A percentile compares a stretch with the other conserved stretches of the same genome.
Conservation (phyloP, 352 stramenopile genomes). For the Globisporangium mamillatum region DNA sequence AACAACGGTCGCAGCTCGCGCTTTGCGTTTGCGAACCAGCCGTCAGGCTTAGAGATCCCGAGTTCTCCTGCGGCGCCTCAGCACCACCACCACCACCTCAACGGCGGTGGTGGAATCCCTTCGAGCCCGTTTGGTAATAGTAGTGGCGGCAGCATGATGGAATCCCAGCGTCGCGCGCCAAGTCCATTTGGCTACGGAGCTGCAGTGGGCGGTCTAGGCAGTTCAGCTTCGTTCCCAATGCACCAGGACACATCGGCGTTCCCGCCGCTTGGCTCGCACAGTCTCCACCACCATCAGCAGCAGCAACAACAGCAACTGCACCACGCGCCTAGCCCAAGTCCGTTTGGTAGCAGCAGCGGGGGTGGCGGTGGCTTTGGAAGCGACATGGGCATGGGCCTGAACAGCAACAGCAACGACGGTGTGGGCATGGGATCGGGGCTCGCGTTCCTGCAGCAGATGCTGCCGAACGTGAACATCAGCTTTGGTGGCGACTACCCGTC, state of each 20-base stretch:
- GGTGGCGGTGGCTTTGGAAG: conserved; percentile 18
- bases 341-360: conserved; percentile 25
- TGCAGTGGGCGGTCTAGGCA: conserved; percentile 10
- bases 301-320: conserved; percentile 22
- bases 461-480: conserved; percentile 88
- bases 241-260: conserved; percentile 36
- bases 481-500: conserved; percentile 65
- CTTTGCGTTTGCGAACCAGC: conserved; percentile 79
- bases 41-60: conserved; percentile 20
- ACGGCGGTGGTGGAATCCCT: conserved; percentile 6
- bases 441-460: conserved; percentile 85
- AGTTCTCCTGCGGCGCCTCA: conserved; percentile 4
- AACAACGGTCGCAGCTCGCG: conserved; percentile 52
- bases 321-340: conserved; percentile 16
- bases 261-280: conserved; percentile 34
- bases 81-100: conserved; percentile 2
- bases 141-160: conserved; percentile 4
- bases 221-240: conserved; percentile 23
- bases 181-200: conserved; percentile 23
- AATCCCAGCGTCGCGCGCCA: conserved; percentile 6
- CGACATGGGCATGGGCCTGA: conserved; percentile 7
- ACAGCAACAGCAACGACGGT: not conserved
- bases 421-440: conserved; percentile 35
- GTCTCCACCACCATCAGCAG: conserved; percentile 19
- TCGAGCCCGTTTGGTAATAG: conserved; percentile 18